Evolutionary conservation across 331 rosid species (phyloP).

Genomic region (Quercus tomentella): DNA sequence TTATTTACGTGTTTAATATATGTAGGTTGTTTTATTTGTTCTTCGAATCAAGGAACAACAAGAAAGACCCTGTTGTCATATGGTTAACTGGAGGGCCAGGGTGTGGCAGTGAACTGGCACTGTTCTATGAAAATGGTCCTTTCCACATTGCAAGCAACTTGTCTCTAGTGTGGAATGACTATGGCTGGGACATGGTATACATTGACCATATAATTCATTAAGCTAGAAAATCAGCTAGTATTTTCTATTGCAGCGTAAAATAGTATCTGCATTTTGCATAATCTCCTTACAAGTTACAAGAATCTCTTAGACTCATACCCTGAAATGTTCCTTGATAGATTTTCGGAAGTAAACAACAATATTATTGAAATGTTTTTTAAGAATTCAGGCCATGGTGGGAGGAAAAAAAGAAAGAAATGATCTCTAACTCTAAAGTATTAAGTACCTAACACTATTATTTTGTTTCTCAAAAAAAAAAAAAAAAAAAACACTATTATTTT

Average conservation of each 20-base stretch:
- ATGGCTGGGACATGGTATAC: conserved; percentile 86
- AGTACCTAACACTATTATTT: too few species aligned
- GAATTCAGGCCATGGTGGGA: too few species aligned
- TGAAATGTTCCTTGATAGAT: background rate
- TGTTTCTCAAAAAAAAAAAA: too few species aligned
- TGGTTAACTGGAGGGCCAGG: conserved; percentile 99
- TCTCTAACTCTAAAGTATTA: too few species aligned
- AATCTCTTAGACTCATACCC: background rate
- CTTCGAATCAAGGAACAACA: conserved; percentile 72
- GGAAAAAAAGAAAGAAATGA: too few species aligned
- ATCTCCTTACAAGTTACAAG: background rate
- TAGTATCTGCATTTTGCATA: background rate
- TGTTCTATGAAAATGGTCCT: conserved; percentile 97
- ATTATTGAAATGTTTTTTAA: too few species aligned
- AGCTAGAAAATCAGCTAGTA: background rate
- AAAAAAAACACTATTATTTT: too few species aligned
- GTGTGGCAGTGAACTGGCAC: conserved; percentile 85
- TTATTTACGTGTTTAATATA: background rate
- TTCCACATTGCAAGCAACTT: conserved; percentile 59
- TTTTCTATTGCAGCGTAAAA: background rate
- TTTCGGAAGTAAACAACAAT: background rate
- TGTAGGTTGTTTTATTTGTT: conserved; percentile 92
- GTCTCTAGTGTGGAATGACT: conserved; percentile 87
- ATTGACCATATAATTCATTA: background rate
- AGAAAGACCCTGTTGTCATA: conserved; percentile 69